Base-by-base conservation (phyloP, 2,329 filamentous ascomycete genomes). In the Drechslerella stenobrocha region DNA sequence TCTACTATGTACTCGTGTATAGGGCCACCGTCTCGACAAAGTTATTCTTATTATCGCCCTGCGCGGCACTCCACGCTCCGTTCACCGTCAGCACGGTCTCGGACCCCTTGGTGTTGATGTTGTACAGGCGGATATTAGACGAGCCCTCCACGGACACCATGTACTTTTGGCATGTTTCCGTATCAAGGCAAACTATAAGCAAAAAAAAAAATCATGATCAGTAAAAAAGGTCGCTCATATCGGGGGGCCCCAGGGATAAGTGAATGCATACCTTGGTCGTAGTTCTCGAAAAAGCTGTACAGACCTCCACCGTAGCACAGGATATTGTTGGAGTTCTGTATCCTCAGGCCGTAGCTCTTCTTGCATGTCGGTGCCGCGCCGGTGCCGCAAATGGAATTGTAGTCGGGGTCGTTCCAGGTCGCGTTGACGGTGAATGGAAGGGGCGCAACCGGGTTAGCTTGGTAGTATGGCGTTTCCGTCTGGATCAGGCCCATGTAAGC, bases 401-500 rank as follows among this genome's bases (percentile, higher is more conserved):
- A 69, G 13, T 61, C 52, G 0, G 57, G 64, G 47, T 69, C 64
- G 52, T 48, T 47, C 42, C 70, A 75, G 42, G 58, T 58, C 11
- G 51, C 22, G 44, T 71, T 74, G 15, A 66, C 70, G 15, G 23
- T 32, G 77, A 78, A 80, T 1, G 79, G 79, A 2, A 73, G 71
- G 3, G 79, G 78, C 2, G 77, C 76, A 22, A 71, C 65, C 32
- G 76, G 76, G 66, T 78, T 74, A 60, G 82, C 75, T 48, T 81
- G 79, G 73, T 81, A 81, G 70, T 83, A 79, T 28, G 90, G 88
- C 3, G 90, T 95, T 78, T 96, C 92, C 2, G 88, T 89, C 78
- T 96, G 91, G 73, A 95, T 89, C 52, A 89, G 78, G 9, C 83
- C 86, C 82, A 95, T 86, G 79, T 87, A 95, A 69, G 95, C 81